A percentile compares a stretch with the other conserved stretches of the same genome.
Evolutionary conservation across 768 basidiomycete genomes (phyloP).

Genomic region (Jaapia argillacea): DNA sequence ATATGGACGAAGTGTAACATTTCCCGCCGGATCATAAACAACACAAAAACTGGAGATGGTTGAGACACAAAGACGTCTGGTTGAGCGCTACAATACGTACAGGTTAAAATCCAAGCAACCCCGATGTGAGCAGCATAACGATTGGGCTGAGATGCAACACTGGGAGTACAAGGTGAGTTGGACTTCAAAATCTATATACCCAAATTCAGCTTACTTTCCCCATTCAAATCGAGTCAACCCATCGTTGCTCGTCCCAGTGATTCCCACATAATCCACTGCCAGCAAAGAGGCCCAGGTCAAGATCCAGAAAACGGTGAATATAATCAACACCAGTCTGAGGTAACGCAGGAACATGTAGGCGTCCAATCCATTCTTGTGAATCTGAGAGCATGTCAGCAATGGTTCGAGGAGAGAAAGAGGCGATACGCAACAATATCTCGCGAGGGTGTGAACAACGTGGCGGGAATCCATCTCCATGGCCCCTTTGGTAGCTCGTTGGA

Average conservation of each 20-base stretch:
- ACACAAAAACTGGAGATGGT: slow-evolving; percentile 37
- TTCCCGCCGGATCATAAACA: slow-evolving; percentile 49
- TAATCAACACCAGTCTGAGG: slow-evolving; percentile 50
- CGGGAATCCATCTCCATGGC: slow-evolving; percentile 41
- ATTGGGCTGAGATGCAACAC: slow-evolving; percentile 18
- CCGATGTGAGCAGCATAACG: slow-evolving; percentile 50
- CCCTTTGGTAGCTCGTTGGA: slow-evolving; percentile 32
- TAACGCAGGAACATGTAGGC: slow-evolving; percentile 44
- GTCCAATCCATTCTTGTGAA: slow-evolving; percentile 54
- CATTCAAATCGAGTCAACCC: slow-evolving; percentile 38
- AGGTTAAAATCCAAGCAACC: slow-evolving; percentile 39
- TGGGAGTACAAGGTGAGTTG: neutral
- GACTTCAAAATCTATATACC: neutral
- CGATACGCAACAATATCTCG: slow-evolving; percentile 30
- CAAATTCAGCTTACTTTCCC: slow-evolving; percentile 30
- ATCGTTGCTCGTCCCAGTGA: slow-evolving; percentile 18
- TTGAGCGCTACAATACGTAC: slow-evolving; percentile 21
- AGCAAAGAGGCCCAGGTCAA: slow-evolving; percentile 56
- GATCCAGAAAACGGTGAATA: slow-evolving; percentile 45
- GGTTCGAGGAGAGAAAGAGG: neutral
- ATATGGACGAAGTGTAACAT: slow-evolving; percentile 46
- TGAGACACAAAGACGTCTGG: slow-evolving; percentile 1
- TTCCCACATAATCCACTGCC: slow-evolving; percentile 41
- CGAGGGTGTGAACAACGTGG: slow-evolving; percentile 29
- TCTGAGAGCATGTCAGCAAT: slow-evolving; percentile 20